Evolutionary conservation across 129 eudicot species (phyloP).

Genomic region (Lonicera japonica): DNA sequence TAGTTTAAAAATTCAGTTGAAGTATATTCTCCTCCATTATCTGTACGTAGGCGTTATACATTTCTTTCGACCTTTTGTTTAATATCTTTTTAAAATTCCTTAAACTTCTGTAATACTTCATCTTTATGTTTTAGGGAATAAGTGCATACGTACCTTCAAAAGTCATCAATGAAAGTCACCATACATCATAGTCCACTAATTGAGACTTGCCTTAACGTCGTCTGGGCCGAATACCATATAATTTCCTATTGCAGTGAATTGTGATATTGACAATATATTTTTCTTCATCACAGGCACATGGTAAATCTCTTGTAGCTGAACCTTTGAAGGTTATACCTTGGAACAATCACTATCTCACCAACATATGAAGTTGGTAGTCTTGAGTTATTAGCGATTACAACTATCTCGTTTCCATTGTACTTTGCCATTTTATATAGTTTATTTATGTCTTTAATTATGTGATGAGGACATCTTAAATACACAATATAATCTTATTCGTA

Average conservation of each 20-base stretch:
- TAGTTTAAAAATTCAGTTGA: not conserved
- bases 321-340: not conserved
- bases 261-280: not conserved
- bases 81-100: not conserved
- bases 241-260: not conserved
- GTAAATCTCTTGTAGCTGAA: not conserved
- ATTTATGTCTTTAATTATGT: not conserved
- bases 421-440: not conserved
- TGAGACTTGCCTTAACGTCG: constrained; percentile 3
- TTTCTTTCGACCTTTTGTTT: not conserved
- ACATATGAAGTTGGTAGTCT: not conserved
- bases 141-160: constrained; percentile 6
- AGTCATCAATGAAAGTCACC: constrained; percentile 18
- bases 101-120: not conserved
- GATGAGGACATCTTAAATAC: not conserved
- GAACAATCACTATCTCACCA: not conserved
- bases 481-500: not conserved
- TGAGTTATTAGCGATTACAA: not conserved
- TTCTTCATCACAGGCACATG: not conserved
- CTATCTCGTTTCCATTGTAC: not conserved
- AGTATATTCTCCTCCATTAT: constrained; percentile 16
- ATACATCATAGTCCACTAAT: not conserved
- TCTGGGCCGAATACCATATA: constrained; percentile 1
- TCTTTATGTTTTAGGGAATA: constrained; percentile 3
- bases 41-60: not conserved